phyloP scores from a whole-genome alignment of 2,329 filamentous ascomycete genomes.

The Alternaria longipes region DNA sequence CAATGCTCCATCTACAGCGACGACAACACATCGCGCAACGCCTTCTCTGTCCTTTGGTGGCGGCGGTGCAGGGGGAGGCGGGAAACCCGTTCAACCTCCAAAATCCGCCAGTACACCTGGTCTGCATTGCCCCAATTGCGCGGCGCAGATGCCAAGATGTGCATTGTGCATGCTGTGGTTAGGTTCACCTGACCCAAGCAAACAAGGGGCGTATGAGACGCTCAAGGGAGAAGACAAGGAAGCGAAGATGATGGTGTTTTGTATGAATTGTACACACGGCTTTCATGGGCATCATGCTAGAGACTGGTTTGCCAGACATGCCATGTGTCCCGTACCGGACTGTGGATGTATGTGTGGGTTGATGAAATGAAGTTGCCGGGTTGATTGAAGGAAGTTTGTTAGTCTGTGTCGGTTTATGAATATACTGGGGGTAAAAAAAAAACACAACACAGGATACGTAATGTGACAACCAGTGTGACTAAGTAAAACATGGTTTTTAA shows the following conservation, averaged over 20 bases:
- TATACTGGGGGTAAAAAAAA: not conserved
- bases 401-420: not conserved
- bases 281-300: conserved; percentile 70
- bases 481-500: not conserved
- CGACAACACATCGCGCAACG: not conserved
- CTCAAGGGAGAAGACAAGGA: conserved; percentile 58
- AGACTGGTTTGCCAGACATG: conserved; percentile 67
- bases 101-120: conserved; percentile 47
- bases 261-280: conserved; percentile 70
- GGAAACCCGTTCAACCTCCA: conserved; percentile 11
- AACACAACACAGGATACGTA: not conserved
- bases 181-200: conserved; percentile 65
- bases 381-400: not conserved
- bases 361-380: conserved; percentile 36
- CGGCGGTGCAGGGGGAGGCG: not conserved
- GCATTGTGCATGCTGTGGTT: conserved; percentile 70
- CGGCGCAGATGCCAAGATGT: conserved; percentile 70
- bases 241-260: conserved; percentile 67
- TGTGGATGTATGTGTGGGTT: conserved; percentile 64
- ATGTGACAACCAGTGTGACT: not conserved
- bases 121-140: conserved; percentile 68
- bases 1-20: not conserved
- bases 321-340: conserved; percentile 64
- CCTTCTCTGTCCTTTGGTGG: not conserved
- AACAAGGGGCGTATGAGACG: conserved; percentile 46